Base-by-base conservation (phyloP, 805 yeast species). In the Metschnikowia shivogae region DNA sequence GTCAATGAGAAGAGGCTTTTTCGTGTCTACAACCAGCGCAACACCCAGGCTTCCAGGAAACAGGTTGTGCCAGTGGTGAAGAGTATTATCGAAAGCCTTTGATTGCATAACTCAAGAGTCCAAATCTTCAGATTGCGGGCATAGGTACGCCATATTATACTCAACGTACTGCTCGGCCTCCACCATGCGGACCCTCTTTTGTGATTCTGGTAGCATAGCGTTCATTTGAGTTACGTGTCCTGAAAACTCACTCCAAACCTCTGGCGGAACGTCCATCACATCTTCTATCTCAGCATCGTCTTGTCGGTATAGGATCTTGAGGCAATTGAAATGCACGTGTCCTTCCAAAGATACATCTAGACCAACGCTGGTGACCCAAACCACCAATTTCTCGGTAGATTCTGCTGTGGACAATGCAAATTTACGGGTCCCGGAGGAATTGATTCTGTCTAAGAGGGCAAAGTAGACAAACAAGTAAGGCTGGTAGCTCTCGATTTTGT, bases 21-120 rank as follows among this genome's bases (percentile, higher is more conserved):
- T 38, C 57, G 50, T 38, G 51, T 70, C 6, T 67, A 49, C 50
- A 85, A 84, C 58, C 73, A 72, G 50, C 49, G 43, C 5, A 80
- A 84, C 48, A 56, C 74, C 11, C 61, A 65, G 6, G 90, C 92
- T 1, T 85, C 93, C 30, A 75, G 97, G 56, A 90, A 90, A 60
- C 95, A 86, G 60, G 87, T 89, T 10, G 96, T 87, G 4, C 97
- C 97, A 3, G 62, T 61, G 10, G 64, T 72, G 14, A 69, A 72
- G 58, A 55, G 53, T 1, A 55, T 60, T 26, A 46, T 70, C 24
- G 70, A 66, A 39, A 50, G 28, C 12, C 42, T 32, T 9, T 22
- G 26, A 22, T 22, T 22, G 26, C 26, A 36, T 36, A 11, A 36
- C 11, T 11, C 9, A 13, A 14, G n/a, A 22, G 26, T 22, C 26